These are phyloP conservation scores for Camellia granthamiana DNA, from an alignment of 148 eudicot species.

Conservation along the genomic window DNA sequence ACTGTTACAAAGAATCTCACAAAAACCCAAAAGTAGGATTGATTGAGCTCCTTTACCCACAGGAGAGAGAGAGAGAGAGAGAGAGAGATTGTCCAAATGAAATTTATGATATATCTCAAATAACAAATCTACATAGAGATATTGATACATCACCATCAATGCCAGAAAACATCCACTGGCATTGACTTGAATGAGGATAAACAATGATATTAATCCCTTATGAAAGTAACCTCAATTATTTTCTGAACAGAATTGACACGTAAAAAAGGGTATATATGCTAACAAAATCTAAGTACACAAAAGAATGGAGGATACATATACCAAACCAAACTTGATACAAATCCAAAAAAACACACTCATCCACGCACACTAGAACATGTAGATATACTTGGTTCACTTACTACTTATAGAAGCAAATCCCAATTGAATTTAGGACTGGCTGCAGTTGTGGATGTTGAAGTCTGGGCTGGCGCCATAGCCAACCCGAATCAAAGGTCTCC, in stretches of 20 bases:
- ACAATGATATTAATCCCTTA: constrained; percentile 8
- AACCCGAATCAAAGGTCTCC: constrained; percentile 84
- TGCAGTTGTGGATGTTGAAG: constrained; percentile 38
- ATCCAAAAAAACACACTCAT: constrained; percentile 42
- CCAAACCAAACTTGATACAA: constrained; percentile 49
- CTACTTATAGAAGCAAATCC: constrained; percentile 69
- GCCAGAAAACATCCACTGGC: constrained; percentile 19
- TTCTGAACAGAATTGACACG: constrained; percentile 26
- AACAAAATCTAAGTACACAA: constrained; percentile 68
- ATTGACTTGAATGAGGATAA: background rate
- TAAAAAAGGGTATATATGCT: constrained; percentile 26
- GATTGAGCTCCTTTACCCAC: constrained; percentile 11
- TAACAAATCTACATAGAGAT: background rate
- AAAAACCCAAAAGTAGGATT: constrained; percentile 12
- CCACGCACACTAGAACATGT: constrained; percentile 31
- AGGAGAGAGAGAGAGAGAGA: background rate
- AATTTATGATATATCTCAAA: background rate
- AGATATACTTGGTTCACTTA: constrained; percentile 31
- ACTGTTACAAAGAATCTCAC: background rate
- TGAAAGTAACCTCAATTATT: constrained; percentile 44
- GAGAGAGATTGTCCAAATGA: background rate
- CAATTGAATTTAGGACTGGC: constrained; percentile 56
- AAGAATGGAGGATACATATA: constrained; percentile 60
- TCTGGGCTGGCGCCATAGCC: constrained; percentile 21
- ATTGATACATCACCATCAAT: background rate